Base-by-base conservation (phyloP, 768 basidiomycete genomes). In the Amanita fuliginea region DNA sequence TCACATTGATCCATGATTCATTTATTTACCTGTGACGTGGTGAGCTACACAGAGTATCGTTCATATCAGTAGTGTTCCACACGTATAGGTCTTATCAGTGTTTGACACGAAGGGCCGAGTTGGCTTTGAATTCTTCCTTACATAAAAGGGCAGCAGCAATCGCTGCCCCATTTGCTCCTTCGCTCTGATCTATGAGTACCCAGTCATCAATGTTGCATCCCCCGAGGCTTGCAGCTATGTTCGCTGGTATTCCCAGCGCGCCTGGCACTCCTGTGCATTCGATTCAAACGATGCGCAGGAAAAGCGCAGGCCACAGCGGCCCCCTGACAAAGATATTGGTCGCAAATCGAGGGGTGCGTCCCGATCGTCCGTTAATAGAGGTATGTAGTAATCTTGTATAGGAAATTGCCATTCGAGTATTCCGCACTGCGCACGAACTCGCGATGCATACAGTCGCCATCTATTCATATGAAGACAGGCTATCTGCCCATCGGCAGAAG, bases 401-500 rank as follows among this genome's bases (percentile, higher is more conserved):
- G 90, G 93, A 99, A 86, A 99, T 99, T 66, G 96, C 96, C 24
- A 92, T 99, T 59, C 88, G 96, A 61, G 93, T 99, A 36, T 98
- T 99, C 77, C 77, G 94, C 60, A 97, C 94, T 0, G 89, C 96
- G 44, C 96, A 99, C 71, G 96, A 99, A 63, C 77, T 99, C 53
- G 96, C 94, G 8, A 96, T 98, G 94, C 91, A 94, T 65, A 96
- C 94, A 42, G 96, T 98, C 49, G 96, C 96, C 33, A 97, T 99
- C 71, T 98, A 90, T 71, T 98, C 95, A 8, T 88, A 75, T 62
- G 96, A 99, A 70, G 96, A 99, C 72, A 79, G 96, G 53, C 77
- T 97, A 70, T 88, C 85, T 34, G 95, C 96, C 34, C 96, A 99
- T 74, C 82, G 96, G 58, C 94, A 98, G 65, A 99, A 99, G 82